phyloP scores from a whole-genome alignment of 495 filamentous ascomycete genomes.

The Elaphomyces granulatus region DNA sequence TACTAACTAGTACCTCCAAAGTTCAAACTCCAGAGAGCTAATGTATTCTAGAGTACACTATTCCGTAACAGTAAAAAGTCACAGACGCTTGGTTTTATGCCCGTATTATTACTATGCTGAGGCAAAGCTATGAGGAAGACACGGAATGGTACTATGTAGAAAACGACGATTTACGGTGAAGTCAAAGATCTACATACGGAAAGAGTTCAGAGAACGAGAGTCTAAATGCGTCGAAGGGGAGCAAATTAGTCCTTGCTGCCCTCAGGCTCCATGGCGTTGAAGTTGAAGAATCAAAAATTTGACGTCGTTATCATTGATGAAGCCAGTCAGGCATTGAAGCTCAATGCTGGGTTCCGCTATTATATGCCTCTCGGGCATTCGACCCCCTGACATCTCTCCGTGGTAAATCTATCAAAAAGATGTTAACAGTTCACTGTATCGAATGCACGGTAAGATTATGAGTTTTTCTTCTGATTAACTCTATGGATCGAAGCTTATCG shows the following conservation, averaged over 20 bases:
- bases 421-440: constrained; percentile 97
- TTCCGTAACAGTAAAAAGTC: too few relatives aligned
- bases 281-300: constrained; percentile 66
- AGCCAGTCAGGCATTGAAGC: constrained; percentile 93
- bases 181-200: constrained; percentile 70
- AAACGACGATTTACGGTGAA: constrained; percentile 82
- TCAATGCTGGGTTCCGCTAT: constrained; percentile 92
- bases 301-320: constrained; percentile 95
- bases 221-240: constrained; percentile 59
- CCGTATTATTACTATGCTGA: too few relatives aligned
- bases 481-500: constrained; percentile 68
- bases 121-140: too few relatives aligned
- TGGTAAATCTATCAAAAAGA: constrained; percentile 70
- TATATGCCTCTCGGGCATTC: constrained; percentile 74
- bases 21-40: too few relatives aligned
- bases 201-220: constrained; percentile 81
- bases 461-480: constrained; percentile 78
- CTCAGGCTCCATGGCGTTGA: constrained; percentile 86
- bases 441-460: constrained; percentile 96
- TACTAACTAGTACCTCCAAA: too few relatives aligned
- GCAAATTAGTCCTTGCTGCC: constrained; percentile 85
- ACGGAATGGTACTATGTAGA: too few relatives aligned
- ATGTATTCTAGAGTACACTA: too few relatives aligned
- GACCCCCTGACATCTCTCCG: constrained; percentile 73
- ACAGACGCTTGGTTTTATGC: too few relatives aligned